Evolutionary conservation across 2,329 filamentous ascomycete species (phyloP).

Genomic region (Calonectria fujianensis): DNA sequence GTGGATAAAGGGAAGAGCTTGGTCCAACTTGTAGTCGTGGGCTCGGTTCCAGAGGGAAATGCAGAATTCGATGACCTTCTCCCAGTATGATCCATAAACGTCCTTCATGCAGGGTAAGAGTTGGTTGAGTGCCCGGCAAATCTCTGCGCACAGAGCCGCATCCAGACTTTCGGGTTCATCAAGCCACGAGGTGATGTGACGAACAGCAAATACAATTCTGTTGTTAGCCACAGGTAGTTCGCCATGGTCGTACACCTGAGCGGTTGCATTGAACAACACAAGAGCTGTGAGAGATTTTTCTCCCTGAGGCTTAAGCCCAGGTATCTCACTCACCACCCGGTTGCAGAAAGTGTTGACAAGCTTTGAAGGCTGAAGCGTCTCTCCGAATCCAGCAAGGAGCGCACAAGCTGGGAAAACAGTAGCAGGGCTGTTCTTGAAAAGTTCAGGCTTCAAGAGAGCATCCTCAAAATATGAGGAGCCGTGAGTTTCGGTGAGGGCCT

Average conservation of each 20-base stretch:
- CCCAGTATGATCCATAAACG: constrained; percentile 93
- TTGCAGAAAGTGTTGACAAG: constrained; percentile 73
- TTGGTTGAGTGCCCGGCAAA: constrained; percentile 73
- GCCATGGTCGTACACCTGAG: constrained; percentile 70
- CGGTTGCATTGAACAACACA: constrained; percentile 72
- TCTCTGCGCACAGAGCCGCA: constrained; percentile 67
- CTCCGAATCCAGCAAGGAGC: constrained; percentile 71
- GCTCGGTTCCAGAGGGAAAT: constrained; percentile 74
- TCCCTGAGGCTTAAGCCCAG: constrained; percentile 64
- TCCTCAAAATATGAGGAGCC: constrained; percentile 68
- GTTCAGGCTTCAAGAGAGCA: constrained; percentile 65
- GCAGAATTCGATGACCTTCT: constrained; percentile 76
- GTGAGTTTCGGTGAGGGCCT: constrained; percentile 67
- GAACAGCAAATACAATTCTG: constrained; percentile 87
- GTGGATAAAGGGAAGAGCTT: constrained; percentile 78
- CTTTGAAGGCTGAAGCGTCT: constrained; percentile 69
- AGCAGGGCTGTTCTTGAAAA: constrained; percentile 68
- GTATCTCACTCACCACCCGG: constrained; percentile 77
- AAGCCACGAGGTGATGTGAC: constrained; percentile 84
- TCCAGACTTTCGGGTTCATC: constrained; percentile 69
- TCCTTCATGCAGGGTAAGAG: constrained; percentile 85
- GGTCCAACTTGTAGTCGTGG: constrained; percentile 64
- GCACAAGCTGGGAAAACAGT: constrained; percentile 71
- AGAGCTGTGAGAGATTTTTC: constrained; percentile 69
- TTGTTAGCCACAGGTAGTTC: constrained; percentile 77